These are phyloP conservation scores for Tulasnella sp. DNA, from an alignment of 768 basidiomycete genomes.

Conservation along the genomic window DNA sequence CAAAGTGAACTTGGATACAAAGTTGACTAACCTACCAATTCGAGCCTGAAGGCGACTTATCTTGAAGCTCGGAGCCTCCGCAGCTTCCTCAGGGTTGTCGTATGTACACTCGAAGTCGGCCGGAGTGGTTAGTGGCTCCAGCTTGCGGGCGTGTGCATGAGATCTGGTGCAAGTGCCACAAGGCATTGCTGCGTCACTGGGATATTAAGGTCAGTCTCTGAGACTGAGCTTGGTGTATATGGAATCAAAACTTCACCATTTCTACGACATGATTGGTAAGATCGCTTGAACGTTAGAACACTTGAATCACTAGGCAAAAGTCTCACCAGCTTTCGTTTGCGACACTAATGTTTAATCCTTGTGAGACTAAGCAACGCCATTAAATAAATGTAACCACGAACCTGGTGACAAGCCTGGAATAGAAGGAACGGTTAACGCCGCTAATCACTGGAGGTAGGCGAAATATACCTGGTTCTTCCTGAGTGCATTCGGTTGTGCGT, in stretches of 20 bases:
- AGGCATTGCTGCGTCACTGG: constrained; percentile 8
- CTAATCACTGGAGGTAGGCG: neutral
- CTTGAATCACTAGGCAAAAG: neutral
- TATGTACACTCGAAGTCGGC: constrained; percentile 6
- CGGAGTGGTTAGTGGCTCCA: neutral
- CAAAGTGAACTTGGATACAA: neutral
- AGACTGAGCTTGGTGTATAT: neutral
- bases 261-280: neutral
- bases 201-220: neutral
- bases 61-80: neutral
- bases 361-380: neutral
- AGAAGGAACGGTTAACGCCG: neutral
- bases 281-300: neutral
- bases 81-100: constrained; percentile 11
- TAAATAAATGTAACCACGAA: neutral
- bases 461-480: neutral
- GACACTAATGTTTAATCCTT: neutral
- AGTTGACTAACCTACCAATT: neutral
- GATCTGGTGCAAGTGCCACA: neutral
- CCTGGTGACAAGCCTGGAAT: constrained; percentile 14
- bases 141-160: neutral
- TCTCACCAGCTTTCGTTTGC: constrained; percentile 9
- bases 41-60: neutral
- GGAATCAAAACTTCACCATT: neutral
- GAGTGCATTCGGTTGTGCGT: neutral